Base-by-base conservation (phyloP, 2,329 filamentous ascomycete species). In the Colletotrichum viniferum region DNA sequence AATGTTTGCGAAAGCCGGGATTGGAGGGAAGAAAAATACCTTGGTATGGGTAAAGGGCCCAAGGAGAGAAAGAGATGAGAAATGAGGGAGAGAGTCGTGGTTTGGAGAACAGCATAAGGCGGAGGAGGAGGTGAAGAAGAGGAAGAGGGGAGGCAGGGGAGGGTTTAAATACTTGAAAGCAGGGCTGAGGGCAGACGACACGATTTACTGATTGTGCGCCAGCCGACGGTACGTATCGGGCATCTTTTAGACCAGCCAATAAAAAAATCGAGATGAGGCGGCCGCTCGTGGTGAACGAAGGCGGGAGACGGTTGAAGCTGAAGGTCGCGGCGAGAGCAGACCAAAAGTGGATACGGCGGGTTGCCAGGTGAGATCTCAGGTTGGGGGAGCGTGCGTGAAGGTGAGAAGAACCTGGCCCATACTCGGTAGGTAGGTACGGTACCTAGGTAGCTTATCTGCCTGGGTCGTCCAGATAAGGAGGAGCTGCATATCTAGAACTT, bases 121-220 rank as follows among this genome's bases (percentile, higher is more conserved):
- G 3, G 43, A 21, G 43, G 43, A 24, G 3, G 43, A 52, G 43
- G 21, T 52, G 43, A 52, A 52, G 43, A 0, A 1, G 43, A 24
- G n/a, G n/a, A 7, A 0, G 2, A 21, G 0, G 43, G n/a, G 6
- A 21, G 0, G 43, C 0, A 21, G n/a, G n/a, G 43, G n/a, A n/a
- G n/a, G n/a, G 5, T 3, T 52, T 52, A 21, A 52, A 52, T 52
- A 52, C 43, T 52, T 52, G 43, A 52, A 1, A 7, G 43, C 0
- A 52, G 43, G 43, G n/a, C 43, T 21, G 43, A 52, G 43, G n/a
- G n/a, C 43, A 52, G n/a, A 21, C 43, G n/a, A 2, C n/a, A 52
- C 43, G n/a, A 4, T 21, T 24, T 52, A 52, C 43, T 52, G 43
- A 52, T 52, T 52, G 43, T 52, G 43, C 43, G 43, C 43, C 43